Conservation (phyloP, 192 early-diverging fungal genomes). For the Piromyces sp. region DNA sequence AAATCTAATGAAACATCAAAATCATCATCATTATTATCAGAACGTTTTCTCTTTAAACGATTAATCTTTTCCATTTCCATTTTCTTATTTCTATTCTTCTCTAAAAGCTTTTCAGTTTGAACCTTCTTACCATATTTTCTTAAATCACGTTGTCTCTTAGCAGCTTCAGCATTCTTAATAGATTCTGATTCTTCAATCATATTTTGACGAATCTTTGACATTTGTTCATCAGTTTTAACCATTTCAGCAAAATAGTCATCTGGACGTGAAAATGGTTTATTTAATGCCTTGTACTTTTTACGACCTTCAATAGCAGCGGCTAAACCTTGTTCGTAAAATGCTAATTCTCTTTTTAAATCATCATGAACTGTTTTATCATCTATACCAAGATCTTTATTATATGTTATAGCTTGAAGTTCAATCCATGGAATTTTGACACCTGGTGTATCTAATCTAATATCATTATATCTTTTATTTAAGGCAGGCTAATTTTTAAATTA, state of each 20-base stretch:
- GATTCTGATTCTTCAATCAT: conserved; percentile 65
- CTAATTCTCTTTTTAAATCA: conserved; percentile 82
- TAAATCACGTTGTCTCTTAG: conserved; percentile 73
- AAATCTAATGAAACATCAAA: conserved; percentile 22
- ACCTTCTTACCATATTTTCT: conserved; percentile 97
- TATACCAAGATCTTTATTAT: conserved; percentile 3
- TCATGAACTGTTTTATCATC: conserved; percentile 45
- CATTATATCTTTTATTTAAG: not conserved
- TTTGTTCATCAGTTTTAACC: conserved; percentile 92
- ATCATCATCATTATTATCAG: conserved; percentile 18
- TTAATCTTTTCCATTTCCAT: conserved; percentile 83
- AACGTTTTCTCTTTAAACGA: conserved; percentile 67
- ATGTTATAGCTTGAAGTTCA: not conserved
- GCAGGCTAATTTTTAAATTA: not conserved
- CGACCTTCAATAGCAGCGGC: conserved; percentile 52
- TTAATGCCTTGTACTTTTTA: conserved; percentile 33
- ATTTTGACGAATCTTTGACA: conserved; percentile 71
- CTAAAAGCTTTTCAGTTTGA: conserved; percentile 75
- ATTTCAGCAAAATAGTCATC: conserved; percentile 96
- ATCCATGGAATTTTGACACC: not conserved
- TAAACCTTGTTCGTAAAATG: conserved; percentile 84
- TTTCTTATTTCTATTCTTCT: conserved; percentile 71
- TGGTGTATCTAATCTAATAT: not conserved
- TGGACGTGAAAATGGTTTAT: conserved; percentile 67
- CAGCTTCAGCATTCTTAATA: conserved; percentile 66